Evolutionary conservation across 2,329 filamentous ascomycete genomes (phyloP).

Genomic region (Fusarium sp.): DNA sequence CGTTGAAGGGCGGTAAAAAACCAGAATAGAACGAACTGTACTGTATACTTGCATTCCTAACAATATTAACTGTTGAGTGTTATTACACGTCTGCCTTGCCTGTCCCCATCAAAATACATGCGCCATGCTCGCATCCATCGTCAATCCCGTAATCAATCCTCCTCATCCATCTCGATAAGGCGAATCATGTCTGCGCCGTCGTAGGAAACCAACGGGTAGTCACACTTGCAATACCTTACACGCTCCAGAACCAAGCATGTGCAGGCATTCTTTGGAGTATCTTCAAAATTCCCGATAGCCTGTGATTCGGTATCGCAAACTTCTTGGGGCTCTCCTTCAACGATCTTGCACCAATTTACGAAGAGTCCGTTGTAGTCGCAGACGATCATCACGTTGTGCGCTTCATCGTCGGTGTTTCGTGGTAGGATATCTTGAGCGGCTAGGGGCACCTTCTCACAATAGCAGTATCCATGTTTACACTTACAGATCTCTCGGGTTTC

Average conservation of each 20-base stretch:
- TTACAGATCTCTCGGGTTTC: background rate
- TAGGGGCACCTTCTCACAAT: background rate
- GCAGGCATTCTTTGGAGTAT: background rate
- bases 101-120: background rate
- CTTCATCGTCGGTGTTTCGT: background rate
- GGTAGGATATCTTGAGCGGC: background rate
- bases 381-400: background rate
- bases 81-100: slow-evolving; percentile 37
- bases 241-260: background rate
- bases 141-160: background rate
- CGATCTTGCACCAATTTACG: background rate
- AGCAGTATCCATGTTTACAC: background rate
- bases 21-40: slow-evolving; percentile 42
- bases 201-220: background rate
- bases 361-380: background rate
- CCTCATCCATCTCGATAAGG: background rate
- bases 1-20: slow-evolving; percentile 47
- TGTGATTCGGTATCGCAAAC: background rate
- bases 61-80: slow-evolving; percentile 38
- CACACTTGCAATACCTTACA: background rate
- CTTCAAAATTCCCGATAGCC: background rate
- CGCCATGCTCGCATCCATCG: background rate
- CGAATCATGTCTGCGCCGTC: background rate
- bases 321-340: background rate
- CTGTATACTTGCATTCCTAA: slow-evolving; percentile 38